Base-by-base conservation (phyloP, 2,329 filamentous ascomycete genomes). In the Neospermospora avenae region DNA sequence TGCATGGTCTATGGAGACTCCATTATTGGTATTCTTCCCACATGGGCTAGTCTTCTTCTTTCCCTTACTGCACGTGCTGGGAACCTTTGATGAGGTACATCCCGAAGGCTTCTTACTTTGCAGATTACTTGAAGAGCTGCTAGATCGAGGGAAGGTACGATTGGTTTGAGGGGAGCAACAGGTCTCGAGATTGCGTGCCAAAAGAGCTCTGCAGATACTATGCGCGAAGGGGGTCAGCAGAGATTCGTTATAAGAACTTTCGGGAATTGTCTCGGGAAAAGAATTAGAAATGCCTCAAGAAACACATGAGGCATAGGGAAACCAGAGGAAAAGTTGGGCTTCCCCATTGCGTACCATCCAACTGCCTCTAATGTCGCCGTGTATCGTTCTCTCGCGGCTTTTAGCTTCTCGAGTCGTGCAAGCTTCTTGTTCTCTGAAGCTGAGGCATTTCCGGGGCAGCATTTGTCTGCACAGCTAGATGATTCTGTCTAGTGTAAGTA, bases 131-230 rank as follows among this genome's bases (percentile, higher is more conserved):
- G 31, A 52, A 37, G 49, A 52, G 13, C 20, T 39, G 22, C 34
- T 25, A 0, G 34, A 10, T 39, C 49, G 49, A 8, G 49, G 49
- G 8, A 52, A 39, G 10, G 49, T 24, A 35, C 49, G 49, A 5
- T 39, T 52, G 18, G 49, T 52, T n/a, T 52, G 31, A 1, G 49
- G 22, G 6, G 49, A 52, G 20, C 49, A 52, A 16, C 49, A 52
- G 10, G 34, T 39, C 25, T 52, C 49, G 20, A 52, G 49, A 34
- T 52, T 52, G 24, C 49, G 49, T 10, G 34, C 49, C 14, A 52
- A 28, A 22, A 52, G 49, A 24, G 49, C 49, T 52, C 49, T 52
- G 49, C 49, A 52, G 34, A 52, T 52, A 34, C n/a, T n/a, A n/a
- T n/a, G n/a, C n/a, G n/a, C n/a, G n/a, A n/a, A n/a, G n/a, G n/a